These are phyloP conservation scores for Pythium insidiosum DNA, from an alignment of 352 stramenopile species.

Conservation along the genomic window DNA sequence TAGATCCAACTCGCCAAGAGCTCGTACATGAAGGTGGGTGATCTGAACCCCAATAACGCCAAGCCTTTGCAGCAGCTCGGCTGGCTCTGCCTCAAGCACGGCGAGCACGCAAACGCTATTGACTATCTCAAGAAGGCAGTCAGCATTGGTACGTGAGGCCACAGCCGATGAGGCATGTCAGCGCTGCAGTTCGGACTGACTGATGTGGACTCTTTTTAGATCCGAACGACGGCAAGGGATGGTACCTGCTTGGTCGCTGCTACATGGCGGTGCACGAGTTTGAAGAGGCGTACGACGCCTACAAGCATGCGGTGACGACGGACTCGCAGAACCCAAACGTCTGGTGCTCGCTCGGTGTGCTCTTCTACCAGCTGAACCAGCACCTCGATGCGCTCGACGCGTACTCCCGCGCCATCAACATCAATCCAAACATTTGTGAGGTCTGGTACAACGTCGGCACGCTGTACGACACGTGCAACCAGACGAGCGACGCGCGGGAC, in stretches of 20 bases:
- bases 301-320: slow-evolving; percentile 85
- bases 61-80: slow-evolving; percentile 80
- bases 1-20: slow-evolving; percentile 72
- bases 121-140: slow-evolving; percentile 83
- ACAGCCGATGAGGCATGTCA: too few relatives aligned
- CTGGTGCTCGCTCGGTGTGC: slow-evolving; percentile 86
- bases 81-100: slow-evolving; percentile 82
- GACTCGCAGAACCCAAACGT: slow-evolving; percentile 89
- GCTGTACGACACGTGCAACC: slow-evolving; percentile 88
- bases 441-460: slow-evolving; percentile 90
- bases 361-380: slow-evolving; percentile 89
- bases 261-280: slow-evolving; percentile 90
- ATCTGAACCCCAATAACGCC: slow-evolving; percentile 79
- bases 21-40: slow-evolving; percentile 79
- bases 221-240: slow-evolving; percentile 79
- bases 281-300: slow-evolving; percentile 86
- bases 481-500: slow-evolving; percentile 82
- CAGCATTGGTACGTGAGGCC: slow-evolving; percentile 26
- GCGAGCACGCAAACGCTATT: slow-evolving; percentile 74
- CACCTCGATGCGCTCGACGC: slow-evolving; percentile 83
- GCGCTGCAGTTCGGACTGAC: too few relatives aligned
- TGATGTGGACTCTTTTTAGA: slow-evolving; percentile 34
- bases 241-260: slow-evolving; percentile 85
- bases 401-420: slow-evolving; percentile 87
- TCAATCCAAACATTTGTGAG: slow-evolving; percentile 89